Evolutionary conservation across 108 stramenopile species (phyloP), one percentile per base, ranked within the genome.

Genomic region (Seminavis robusta): DNA sequence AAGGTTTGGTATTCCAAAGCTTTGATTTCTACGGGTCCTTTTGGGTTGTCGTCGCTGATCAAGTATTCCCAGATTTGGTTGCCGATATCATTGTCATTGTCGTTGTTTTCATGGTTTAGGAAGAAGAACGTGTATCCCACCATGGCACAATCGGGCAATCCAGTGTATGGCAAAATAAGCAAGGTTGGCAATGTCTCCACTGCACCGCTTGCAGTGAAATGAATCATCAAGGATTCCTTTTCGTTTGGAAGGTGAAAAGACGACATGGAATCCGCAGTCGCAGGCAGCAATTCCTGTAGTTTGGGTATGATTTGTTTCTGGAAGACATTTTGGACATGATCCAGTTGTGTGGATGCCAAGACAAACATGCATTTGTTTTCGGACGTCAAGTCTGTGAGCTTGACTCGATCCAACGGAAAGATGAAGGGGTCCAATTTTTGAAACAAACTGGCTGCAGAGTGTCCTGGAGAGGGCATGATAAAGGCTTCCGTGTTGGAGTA

Each of bases 381-480:
- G 42, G 40, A 9, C 25, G 16, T 4, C 31, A 46, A 45, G 26
- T 57, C 79, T 70, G 16, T 57, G 17, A 92, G 20, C 27, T 37
- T 50, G 1, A 92, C 76, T 48, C 60, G 62, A 71, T 92, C 57
- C 78, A 92, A 61, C 15, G 91, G 87, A 67, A 92, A 92, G 13
- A 91, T 67, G 41, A 81, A 73, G 10, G 81, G 84, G 37, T 84
- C 79, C 44, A 91, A 63, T 63, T 72, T 39, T 47, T 83, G 26
- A 37, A 76, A 73, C 28, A 88, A 48, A 3, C 33, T 48, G 21
- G 41, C 33, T 11, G 78, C 81, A 47, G 81, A 49, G 59, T 91
- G 86, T 20, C 86, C 90, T 10, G 90, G 90, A 36, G 86, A 88
- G 23, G 88, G 86, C 51, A 86, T 59, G 1, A 90, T 63, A 33